Evolutionary conservation across 176 grass and related monocot genomes (phyloP).

Genomic region (Paspalum notatum): DNA sequence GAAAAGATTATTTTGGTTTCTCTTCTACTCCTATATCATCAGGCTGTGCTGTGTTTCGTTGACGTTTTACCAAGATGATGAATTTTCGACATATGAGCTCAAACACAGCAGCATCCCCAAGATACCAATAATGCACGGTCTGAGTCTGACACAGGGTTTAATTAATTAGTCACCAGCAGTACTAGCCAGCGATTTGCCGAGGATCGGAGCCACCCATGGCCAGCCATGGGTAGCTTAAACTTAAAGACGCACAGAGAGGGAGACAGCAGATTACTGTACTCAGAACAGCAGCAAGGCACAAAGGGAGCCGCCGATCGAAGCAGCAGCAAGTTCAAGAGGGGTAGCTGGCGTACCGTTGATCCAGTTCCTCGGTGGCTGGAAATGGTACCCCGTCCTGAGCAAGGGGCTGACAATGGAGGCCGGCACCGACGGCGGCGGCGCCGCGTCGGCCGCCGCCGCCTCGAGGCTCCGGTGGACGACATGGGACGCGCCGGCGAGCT

Average conservation of each 20-base stretch:
- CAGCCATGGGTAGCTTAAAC: background rate
- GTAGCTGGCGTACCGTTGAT: conserved; percentile 61
- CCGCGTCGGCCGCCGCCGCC: background rate
- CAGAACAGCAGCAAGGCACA: background rate
- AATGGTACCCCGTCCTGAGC: conserved; percentile 57
- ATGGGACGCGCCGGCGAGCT: conserved; percentile 47
- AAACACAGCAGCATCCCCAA: background rate
- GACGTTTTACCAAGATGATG: background rate
- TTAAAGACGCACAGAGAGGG: background rate
- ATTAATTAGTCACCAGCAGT: too few relatives aligned
- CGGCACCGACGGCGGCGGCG: conserved; percentile 30
- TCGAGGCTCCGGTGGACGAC: conserved; percentile 39
- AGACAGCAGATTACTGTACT: background rate
- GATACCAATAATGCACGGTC: background rate
- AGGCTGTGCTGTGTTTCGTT: conserved; percentile 33
- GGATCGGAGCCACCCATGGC: too few relatives aligned
- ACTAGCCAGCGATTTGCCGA: too few relatives aligned
- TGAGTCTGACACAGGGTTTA: background rate
- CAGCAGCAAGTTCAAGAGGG: background rate
- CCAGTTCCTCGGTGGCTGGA: conserved; percentile 69
- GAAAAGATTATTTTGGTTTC: background rate
- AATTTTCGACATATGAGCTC: background rate
- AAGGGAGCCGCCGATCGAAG: background rate
- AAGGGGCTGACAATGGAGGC: conserved; percentile 51
- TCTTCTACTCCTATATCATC: background rate